Base-by-base conservation (phyloP, 2,329 filamentous ascomycete species). In the Mariannaea sp. region DNA sequence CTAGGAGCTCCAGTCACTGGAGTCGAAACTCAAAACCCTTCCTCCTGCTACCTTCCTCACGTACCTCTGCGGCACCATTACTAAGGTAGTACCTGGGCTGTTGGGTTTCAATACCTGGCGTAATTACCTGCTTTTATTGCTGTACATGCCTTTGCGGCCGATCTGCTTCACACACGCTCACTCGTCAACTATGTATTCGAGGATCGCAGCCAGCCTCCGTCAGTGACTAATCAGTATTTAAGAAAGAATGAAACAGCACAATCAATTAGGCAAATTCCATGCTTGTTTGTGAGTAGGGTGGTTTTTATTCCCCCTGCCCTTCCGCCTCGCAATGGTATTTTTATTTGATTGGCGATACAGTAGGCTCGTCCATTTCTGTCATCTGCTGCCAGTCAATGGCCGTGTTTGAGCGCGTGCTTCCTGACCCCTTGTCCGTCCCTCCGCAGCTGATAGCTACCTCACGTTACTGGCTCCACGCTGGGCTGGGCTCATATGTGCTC, bases 381-480 rank as follows among this genome's bases (percentile, higher is more conserved):
- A 38, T 49, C 36, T 42, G 38, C 49, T 43, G 49, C 48, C 48
- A 51, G 42, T 53, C 46, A 48, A 42, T 45, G 42, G 36, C 40
- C 46, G 27, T 33, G 40, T 32, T 45, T 40, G 43, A 39, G 50
- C 50, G 43, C 44, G 38, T 48, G 53, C 46, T 32, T 46, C 41
- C 47, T 27, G n/a, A 26, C 47, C 51, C 50, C 57, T 50, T n/a
- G n/a, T n/a, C n/a, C n/a, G 47, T 58, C 50, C 43, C 50, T 39
- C 45, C 49, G 39, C 49, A 26, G 14, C 38, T 46, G 30, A 41
- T 38, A n/a, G n/a, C n/a, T n/a, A n/a, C n/a, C n/a, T n/a, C n/a
- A 29, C 46, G 8, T 5, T 24, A 24, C 13, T 53, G 44, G 35
- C 48, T 58, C 43, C 43, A 51, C 30, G 40, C 32, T 55, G 29